These are phyloP conservation scores for Talaromyces trachyspermus DNA, from an alignment of 495 filamentous ascomycete species.

Conservation along the genomic window DNA sequence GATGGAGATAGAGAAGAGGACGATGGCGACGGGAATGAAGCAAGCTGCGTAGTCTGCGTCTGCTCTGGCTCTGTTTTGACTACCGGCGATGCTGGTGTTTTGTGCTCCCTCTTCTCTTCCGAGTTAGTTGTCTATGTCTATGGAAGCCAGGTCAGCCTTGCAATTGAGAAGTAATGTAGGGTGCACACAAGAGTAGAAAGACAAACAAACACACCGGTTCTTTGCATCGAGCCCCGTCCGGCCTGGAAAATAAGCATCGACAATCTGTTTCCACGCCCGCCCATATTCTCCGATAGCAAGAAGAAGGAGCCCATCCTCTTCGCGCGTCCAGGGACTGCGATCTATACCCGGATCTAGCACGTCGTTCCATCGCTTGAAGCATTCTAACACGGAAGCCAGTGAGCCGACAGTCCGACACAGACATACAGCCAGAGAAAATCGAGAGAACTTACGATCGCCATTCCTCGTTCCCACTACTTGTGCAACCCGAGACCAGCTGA, in stretches of 20 bases:
- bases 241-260: constrained; percentile 9
- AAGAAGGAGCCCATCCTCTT: constrained; percentile 12
- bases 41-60: not conserved
- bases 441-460: constrained; percentile 16
- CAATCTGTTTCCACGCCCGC: constrained; percentile 15
- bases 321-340: constrained; percentile 14
- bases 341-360: constrained; percentile 16
- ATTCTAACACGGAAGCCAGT: no score
- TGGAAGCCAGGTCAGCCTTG: no score
- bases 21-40: no score
- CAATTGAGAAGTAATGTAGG: no score
- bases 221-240: constrained; percentile 15
- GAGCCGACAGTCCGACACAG: not conserved
- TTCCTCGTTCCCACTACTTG: constrained; percentile 17
- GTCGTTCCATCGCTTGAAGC: constrained; percentile 22
- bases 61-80: not conserved
- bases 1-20: no score
- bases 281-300: constrained; percentile 9
- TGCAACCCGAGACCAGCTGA: constrained; percentile 18
- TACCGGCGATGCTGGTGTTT: not conserved
- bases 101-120: not conserved
- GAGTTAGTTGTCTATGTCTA: constrained; percentile 7
- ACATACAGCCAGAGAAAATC: not conserved
- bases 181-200: no score
- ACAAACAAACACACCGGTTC: constrained; percentile 14